A percentile compares a stretch with the other conserved stretches of the same genome.
Evolutionary conservation across 345 rosid genomes (phyloP).

Genomic region (Eucalyptus albens): DNA sequence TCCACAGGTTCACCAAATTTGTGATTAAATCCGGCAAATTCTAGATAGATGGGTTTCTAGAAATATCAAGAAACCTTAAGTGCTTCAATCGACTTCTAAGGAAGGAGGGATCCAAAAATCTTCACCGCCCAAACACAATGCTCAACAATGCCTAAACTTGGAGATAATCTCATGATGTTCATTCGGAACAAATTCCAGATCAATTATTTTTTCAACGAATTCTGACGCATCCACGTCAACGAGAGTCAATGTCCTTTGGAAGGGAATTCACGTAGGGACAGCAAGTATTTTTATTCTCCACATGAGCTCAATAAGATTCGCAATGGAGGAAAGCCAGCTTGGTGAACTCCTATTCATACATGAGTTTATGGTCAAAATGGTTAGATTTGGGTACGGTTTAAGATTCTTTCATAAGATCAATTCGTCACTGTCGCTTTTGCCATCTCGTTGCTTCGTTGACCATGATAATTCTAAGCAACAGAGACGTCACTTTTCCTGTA

Average conservation of each 20-base stretch:
- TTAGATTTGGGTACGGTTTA: not conserved
- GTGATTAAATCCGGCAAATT: too few species aligned
- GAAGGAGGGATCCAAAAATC: too few species aligned
- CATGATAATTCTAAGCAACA: not conserved
- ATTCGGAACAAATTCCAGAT: not conserved
- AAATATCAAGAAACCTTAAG: too few species aligned
- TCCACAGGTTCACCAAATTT: too few species aligned
- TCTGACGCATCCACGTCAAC: too few species aligned
- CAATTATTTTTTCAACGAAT: not conserved
- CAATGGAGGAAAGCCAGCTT: not conserved
- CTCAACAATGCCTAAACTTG: too few species aligned
- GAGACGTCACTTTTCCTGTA: not conserved
- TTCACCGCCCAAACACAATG: too few species aligned
- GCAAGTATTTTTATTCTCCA: not conserved
- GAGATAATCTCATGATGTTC: too few species aligned
- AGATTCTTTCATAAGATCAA: not conserved
- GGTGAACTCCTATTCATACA: not conserved
- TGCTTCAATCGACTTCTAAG: too few species aligned
- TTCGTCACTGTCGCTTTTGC: not conserved
- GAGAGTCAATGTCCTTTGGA: too few species aligned
- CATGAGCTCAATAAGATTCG: not conserved
- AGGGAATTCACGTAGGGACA: too few species aligned
- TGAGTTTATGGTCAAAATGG: rapidly evolving
- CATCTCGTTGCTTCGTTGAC: not conserved
- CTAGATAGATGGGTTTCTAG: too few species aligned